These are phyloP conservation scores for Phyllosticta ampelicida DNA, from an alignment of 2,329 filamentous ascomycete species.

Conservation along the genomic window DNA sequence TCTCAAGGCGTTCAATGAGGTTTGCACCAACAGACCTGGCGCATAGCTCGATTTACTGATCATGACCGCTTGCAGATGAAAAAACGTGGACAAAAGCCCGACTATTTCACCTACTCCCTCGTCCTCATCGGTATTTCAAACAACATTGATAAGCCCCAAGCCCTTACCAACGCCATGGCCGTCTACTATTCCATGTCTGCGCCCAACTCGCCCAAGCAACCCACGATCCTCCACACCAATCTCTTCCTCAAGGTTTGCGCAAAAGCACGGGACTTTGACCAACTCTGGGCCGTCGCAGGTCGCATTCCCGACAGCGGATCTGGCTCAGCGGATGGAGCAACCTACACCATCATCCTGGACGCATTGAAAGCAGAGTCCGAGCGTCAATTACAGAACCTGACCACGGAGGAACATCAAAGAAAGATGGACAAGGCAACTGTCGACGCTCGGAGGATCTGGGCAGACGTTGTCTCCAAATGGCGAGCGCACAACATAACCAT, in stretches of 20 bases:
- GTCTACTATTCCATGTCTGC: slow-evolving; percentile 67
- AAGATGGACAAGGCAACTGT: slow-evolving; percentile 40
- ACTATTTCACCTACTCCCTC: slow-evolving; percentile 72
- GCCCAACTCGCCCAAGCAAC: slow-evolving; percentile 52
- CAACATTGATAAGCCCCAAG: slow-evolving; percentile 45
- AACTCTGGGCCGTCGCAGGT: slow-evolving; percentile 66
- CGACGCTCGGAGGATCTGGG: slow-evolving; percentile 68
- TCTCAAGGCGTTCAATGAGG: slow-evolving; percentile 81
- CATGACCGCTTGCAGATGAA: slow-evolving; percentile 62
- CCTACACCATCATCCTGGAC: slow-evolving; percentile 76
- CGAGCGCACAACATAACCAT: slow-evolving; percentile 55
- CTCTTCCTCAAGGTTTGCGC: slow-evolving; percentile 76
- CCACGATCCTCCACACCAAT: slow-evolving; percentile 76
- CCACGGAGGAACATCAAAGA: slow-evolving; percentile 19
- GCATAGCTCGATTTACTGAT: slow-evolving; percentile 6
- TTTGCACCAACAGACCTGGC: slow-evolving; percentile 25
- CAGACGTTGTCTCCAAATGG: slow-evolving; percentile 70
- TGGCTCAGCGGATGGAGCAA: slow-evolving; percentile 55
- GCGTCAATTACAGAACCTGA: neutral
- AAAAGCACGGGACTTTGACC: slow-evolving; percentile 63
- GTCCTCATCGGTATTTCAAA: slow-evolving; percentile 65
- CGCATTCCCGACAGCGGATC: slow-evolving; percentile 55
- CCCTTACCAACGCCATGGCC: slow-evolving; percentile 57
- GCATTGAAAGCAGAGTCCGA: slow-evolving; percentile 48
- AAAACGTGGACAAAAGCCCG: slow-evolving; percentile 73